These are phyloP conservation scores for Agarophyton chilense DNA, from an alignment of 23 red algal genomes.

Conservation along the genomic window DNA sequence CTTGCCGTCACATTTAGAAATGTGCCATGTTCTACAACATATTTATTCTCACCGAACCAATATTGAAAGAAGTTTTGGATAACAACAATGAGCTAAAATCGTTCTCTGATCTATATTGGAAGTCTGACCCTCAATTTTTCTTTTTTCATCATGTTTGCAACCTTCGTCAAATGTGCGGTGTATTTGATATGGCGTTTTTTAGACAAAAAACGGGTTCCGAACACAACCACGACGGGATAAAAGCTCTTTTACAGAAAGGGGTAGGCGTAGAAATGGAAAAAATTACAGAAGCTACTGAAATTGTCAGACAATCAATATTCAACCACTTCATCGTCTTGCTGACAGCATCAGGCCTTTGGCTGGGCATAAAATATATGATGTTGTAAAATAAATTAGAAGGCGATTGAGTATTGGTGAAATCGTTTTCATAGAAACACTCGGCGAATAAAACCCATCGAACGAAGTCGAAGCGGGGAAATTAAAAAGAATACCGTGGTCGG, in stretches of 20 bases:
- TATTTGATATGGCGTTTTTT: background rate
- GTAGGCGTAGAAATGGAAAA: background rate
- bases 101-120: conserved; percentile 10
- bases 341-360: background rate
- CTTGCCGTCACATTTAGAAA: background rate
- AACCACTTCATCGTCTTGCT: background rate
- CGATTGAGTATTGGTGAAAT: too few species aligned
- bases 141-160: background rate
- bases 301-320: background rate
- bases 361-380: too few species aligned
- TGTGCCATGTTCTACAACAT: background rate
- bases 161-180: background rate
- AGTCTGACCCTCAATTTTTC: background rate
- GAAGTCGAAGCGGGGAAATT: too few species aligned
- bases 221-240: background rate
- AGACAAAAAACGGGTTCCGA: background rate
- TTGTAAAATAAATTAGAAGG: too few species aligned
- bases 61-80: background rate
- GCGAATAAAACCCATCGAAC: too few species aligned
- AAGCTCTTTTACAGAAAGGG: background rate
- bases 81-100: background rate
- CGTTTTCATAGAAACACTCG: too few species aligned
- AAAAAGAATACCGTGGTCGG: too few species aligned
- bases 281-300: background rate
- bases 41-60: background rate